Evolutionary conservation across 1,139 yeast species (phyloP).

Genomic region (Pneumocystis canis): DNA sequence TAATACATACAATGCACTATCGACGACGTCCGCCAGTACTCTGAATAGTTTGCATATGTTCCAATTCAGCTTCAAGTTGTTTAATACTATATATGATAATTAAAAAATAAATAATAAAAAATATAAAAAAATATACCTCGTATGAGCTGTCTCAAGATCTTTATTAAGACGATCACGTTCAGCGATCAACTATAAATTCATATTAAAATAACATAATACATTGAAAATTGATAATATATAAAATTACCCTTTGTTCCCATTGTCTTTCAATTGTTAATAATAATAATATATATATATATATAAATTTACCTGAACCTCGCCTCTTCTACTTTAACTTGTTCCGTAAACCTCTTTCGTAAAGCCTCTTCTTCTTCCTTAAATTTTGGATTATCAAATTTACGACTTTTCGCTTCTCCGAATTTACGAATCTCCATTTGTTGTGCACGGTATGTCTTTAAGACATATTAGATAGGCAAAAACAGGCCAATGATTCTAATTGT

Average conservation of each 20-base stretch:
- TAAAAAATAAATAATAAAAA: not conserved
- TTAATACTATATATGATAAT: not conserved
- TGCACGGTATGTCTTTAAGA: conserved; percentile 46
- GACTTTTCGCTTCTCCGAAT: conserved; percentile 32
- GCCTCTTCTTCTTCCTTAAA: conserved; percentile 94
- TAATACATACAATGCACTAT: no score
- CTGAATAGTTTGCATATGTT: not conserved
- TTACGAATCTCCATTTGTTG: conserved; percentile 58
- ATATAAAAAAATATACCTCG: conserved; percentile 13
- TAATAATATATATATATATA: not conserved
- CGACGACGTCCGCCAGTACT: not conserved
- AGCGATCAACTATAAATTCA: conserved; percentile 92
- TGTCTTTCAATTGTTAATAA: not conserved
- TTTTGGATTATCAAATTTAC: conserved; percentile 57
- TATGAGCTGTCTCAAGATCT: conserved; percentile 80
- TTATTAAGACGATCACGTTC: conserved; percentile 88
- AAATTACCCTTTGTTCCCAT: conserved; percentile 1
- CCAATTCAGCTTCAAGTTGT: conserved; percentile 3
- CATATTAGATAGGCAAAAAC: not conserved
- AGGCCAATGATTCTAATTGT: not conserved
- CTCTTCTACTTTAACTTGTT: conserved; percentile 93
- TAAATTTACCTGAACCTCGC: conserved; percentile 62
- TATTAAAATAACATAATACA: conserved; percentile 36
- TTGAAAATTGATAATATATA: no score
- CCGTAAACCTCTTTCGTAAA: conserved; percentile 88